phyloP scores from a whole-genome alignment of 2,329 filamentous ascomycete genomes.

The Ceratocystiopsis sp. region DNA sequence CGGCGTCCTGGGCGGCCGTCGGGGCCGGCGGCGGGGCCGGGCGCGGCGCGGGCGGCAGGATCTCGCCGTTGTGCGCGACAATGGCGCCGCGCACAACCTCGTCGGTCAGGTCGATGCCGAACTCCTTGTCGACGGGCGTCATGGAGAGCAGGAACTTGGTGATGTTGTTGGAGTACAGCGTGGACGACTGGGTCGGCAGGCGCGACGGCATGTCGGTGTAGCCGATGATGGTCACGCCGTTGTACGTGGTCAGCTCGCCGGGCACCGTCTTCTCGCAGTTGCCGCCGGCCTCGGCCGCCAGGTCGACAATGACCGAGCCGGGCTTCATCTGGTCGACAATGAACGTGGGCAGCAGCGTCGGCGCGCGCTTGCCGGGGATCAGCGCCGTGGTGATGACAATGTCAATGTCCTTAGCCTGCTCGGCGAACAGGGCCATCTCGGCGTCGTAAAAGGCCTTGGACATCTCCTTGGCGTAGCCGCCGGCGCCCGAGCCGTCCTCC shows the following conservation, averaged over 20 bases:
- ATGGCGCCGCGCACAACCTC: slow-evolving; percentile 78
- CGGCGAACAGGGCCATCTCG: slow-evolving; percentile 82
- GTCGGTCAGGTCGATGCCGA: slow-evolving; percentile 64
- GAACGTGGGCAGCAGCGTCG: slow-evolving; percentile 65
- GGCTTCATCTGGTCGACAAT: slow-evolving; percentile 79
- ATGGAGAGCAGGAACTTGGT: slow-evolving; percentile 77
- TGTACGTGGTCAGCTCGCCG: slow-evolving; percentile 51
- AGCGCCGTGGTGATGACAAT: slow-evolving; percentile 88
- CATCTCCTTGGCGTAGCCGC: slow-evolving; percentile 88
- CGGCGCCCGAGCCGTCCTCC: slow-evolving; percentile 69
- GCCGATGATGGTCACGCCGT: slow-evolving; percentile 71
- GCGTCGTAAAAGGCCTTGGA: slow-evolving; percentile 85
- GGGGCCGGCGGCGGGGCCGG: slow-evolving; percentile 42
- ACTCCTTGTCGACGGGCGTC: slow-evolving; percentile 58
- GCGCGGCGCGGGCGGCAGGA: slow-evolving; percentile 59
- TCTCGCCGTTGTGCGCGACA: slow-evolving; percentile 59
- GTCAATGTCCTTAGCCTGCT: slow-evolving; percentile 75
- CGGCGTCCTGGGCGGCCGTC: slow-evolving; percentile 30
- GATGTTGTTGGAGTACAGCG: slow-evolving; percentile 85
- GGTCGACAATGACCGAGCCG: slow-evolving; percentile 73
- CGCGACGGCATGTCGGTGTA: slow-evolving; percentile 81
- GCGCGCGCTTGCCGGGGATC: slow-evolving; percentile 70
- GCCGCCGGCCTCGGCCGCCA: slow-evolving; percentile 74
- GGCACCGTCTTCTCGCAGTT: slow-evolving; percentile 73
- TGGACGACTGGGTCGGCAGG: slow-evolving; percentile 76